Evolutionary conservation across 257 asterid species (phyloP), one percentile per base, ranked within the genome.

Genomic region (Voacanga thouarsii): DNA sequence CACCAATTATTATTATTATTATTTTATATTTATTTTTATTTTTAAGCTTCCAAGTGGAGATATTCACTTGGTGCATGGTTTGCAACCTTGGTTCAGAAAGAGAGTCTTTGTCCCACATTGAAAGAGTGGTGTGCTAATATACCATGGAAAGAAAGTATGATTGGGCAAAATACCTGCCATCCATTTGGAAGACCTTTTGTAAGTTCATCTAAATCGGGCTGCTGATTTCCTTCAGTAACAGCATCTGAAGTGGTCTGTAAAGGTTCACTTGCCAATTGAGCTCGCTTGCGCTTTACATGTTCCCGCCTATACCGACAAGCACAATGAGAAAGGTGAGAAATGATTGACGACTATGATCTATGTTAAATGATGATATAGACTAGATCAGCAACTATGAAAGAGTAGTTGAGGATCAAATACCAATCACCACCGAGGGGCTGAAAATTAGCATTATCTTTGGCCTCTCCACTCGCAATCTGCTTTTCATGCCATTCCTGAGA

Each of bases 391-490:
- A 67, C 50, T n/a, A 16, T 51, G 49, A 19, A 19, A 74, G 66
- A 12, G 70, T n/a, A n/a, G 44, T 12, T 11, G 3, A 53, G 21
- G 56, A 41, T 44, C 78, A 30, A 33, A 10, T 93, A 96, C 99
- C 99, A 96, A 87, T 96, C 98, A 72, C 99, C 98, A 67, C 98
- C 97, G 82, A 96, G 84, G 0, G 99, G 99, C 91, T 90, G 99
- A 85, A 96, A 96, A 83, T 96, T 96, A 74, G 97, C 98, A 81
- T 96, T 96, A 51, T 88, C 95, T 81, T 85, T 92, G 59, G 99
- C 97, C 85, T 88, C 98, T 14, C 98, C 95, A 80, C 94, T 93
- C 65, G 97, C 96, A 71, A 96, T 90, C 84, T 92, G 99, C 70
- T 90, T 89, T 2, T 93, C 92, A 63, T 90, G 92, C 99, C 99